These are phyloP conservation scores for Starmerella asiatica DNA, from an alignment of 805 yeast genomes.

Conservation along the genomic window DNA sequence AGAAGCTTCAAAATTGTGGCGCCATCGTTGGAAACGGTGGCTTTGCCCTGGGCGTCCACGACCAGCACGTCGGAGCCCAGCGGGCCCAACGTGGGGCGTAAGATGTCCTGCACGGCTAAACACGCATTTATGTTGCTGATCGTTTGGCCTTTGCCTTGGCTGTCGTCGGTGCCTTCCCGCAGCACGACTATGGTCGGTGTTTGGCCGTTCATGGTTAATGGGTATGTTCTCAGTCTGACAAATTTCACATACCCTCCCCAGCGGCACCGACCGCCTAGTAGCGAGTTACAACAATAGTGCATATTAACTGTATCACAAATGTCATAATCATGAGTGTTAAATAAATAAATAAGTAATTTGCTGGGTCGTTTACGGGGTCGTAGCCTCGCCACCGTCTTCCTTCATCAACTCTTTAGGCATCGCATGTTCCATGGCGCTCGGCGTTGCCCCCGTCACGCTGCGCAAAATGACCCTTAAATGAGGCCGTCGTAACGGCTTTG, in stretches of 20 bases:
- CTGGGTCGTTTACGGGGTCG: too few species aligned
- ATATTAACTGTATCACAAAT: too few species aligned
- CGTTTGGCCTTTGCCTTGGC: slow-evolving; percentile 94
- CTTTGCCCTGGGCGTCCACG: slow-evolving; percentile 67
- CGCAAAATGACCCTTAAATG: slow-evolving; percentile 21
- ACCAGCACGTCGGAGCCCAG: slow-evolving; percentile 90
- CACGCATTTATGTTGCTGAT: slow-evolving; percentile 94
- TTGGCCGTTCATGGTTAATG: slow-evolving; percentile 38
- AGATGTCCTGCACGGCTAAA: slow-evolving; percentile 88
- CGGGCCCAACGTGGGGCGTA: slow-evolving; percentile 92
- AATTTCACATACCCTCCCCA: not conserved
- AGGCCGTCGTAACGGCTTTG: slow-evolving; percentile 47
- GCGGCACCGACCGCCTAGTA: not conserved
- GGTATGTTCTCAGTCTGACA: not conserved
- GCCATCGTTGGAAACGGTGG: slow-evolving; percentile 96
- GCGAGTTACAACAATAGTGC: not conserved
- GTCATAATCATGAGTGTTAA: not conserved
- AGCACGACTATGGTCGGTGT: slow-evolving; percentile 97
- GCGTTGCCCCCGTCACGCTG: slow-evolving; percentile 10
- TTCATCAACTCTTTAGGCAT: too few species aligned
- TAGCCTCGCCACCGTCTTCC: too few species aligned
- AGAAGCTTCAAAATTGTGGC: slow-evolving; percentile 85
- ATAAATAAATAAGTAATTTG: too few species aligned
- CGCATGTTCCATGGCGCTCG: too few species aligned
- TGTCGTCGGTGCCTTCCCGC: slow-evolving; percentile 93